Percentiles rank a stretch among this genome's conserved stretches.
Evolutionary conservation across 768 basidiomycete genomes (phyloP).

Genomic region (Hygrophoropsis aurantiaca): DNA sequence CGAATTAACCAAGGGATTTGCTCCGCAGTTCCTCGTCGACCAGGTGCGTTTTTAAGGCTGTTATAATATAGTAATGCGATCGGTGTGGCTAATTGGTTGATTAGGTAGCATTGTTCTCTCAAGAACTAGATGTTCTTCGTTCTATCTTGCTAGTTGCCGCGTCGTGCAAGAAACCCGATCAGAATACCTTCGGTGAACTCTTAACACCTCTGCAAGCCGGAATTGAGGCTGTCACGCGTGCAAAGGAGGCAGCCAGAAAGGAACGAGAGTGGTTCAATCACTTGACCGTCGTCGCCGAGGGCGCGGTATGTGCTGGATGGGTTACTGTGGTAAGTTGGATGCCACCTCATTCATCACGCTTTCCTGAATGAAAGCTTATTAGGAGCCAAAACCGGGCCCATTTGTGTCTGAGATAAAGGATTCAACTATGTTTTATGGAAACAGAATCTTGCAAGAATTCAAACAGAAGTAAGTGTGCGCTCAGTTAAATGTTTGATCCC

Average conservation of each 20-base stretch:
- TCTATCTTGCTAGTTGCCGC: slow-evolving; percentile 65
- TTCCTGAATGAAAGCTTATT: background rate
- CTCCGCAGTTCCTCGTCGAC: slow-evolving; percentile 67
- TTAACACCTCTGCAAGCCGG: slow-evolving; percentile 68
- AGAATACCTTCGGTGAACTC: slow-evolving; percentile 53
- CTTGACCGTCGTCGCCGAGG: slow-evolving; percentile 79
- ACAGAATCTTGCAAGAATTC: slow-evolving; percentile 88
- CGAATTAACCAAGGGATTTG: slow-evolving; percentile 68
- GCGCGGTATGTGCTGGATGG: slow-evolving; percentile 83
- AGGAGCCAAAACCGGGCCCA: slow-evolving; percentile 78
- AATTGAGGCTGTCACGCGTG: slow-evolving; percentile 73
- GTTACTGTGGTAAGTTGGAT: slow-evolving; percentile 66
- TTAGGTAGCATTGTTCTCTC: slow-evolving; percentile 69
- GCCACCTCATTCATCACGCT: background rate
- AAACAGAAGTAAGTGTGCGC: slow-evolving; percentile 75
- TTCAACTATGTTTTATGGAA: slow-evolving; percentile 82
- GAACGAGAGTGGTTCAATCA: slow-evolving; percentile 84
- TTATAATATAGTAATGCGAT: background rate
- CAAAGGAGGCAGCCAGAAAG: slow-evolving; percentile 79
- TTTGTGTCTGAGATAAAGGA: slow-evolving; percentile 85
- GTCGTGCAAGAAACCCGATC: slow-evolving; percentile 78
- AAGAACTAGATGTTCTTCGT: slow-evolving; percentile 68
- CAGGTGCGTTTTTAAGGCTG: slow-evolving; percentile 63
- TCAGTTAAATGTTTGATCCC: no score
- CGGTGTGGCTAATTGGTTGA: background rate